These are phyloP conservation scores for Microbotryum lychnidis-dioicae DNA, from an alignment of 1,284 basidiomycete genomes.

Conservation along the genomic window DNA sequence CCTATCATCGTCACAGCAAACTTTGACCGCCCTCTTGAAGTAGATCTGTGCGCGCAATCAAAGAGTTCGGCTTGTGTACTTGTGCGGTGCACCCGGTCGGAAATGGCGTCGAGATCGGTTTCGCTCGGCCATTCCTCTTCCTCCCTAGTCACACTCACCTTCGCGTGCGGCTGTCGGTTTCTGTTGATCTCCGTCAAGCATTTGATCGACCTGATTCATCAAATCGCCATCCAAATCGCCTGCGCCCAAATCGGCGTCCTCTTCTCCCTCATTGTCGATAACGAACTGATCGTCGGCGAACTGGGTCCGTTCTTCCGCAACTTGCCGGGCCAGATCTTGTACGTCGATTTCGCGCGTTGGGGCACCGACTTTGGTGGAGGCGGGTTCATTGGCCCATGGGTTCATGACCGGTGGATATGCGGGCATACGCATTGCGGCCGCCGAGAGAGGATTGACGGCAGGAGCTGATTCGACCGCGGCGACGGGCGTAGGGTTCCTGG, in stretches of 20 bases:
- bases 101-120: neutral
- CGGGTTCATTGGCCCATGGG: constrained; percentile 32
- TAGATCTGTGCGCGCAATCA: neutral
- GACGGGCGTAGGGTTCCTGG: neutral
- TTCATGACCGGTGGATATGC: constrained; percentile 43
- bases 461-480: neutral
- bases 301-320: constrained; percentile 40
- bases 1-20: neutral
- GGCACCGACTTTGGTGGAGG: constrained; percentile 50
- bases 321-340: constrained; percentile 66
- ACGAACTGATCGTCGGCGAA: constrained; percentile 84
- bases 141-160: constrained; percentile 1
- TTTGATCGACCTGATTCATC: constrained; percentile 66
- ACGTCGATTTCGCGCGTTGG: constrained; percentile 48
- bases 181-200: constrained; percentile 30
- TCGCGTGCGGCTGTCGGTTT: neutral
- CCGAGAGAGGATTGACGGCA: constrained; percentile 31
- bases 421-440: constrained; percentile 35
- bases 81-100: too few species aligned
- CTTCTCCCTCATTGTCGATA: constrained; percentile 81
- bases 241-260: constrained; percentile 59
- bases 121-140: neutral
- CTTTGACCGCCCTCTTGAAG: neutral
- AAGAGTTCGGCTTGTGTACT: neutral
- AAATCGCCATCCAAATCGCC: constrained; percentile 59